phyloP scores from a whole-genome alignment of 2,329 filamentous ascomycete species.

The Salinomyces thailandicus region DNA sequence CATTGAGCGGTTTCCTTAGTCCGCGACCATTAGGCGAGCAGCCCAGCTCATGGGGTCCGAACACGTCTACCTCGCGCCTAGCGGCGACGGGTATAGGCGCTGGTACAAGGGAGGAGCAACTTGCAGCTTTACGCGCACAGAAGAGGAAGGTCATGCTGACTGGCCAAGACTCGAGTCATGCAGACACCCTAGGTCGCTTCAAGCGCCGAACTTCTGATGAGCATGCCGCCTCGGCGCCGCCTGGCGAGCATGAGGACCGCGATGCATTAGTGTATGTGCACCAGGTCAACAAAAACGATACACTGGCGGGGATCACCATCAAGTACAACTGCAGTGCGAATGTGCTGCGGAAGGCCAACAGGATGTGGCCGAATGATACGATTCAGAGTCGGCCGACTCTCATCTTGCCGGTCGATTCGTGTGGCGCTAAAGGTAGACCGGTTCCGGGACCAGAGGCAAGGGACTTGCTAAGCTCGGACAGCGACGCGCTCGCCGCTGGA shows the following conservation, averaged over 20 bases:
- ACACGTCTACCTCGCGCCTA: conserved; percentile 24
- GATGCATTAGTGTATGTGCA: conserved; percentile 87
- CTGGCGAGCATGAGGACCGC: conserved; percentile 50
- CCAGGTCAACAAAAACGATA: conserved; percentile 71
- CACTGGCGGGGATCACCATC: conserved; percentile 80
- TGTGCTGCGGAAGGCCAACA: conserved; percentile 74
- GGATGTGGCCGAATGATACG: conserved; percentile 88
- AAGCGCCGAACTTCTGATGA: conserved; percentile 64
- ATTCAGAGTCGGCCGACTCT: conserved; percentile 76
- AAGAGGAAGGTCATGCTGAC: conserved; percentile 40
- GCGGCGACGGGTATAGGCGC: conserved; percentile 30
- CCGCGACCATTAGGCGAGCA: conserved; percentile 5
- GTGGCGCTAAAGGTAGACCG: conserved; percentile 65
- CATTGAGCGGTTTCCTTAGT: conserved; percentile 12
- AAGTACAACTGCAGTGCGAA: conserved; percentile 81
- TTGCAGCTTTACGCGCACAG: conserved; percentile 38
- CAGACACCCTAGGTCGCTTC: conserved; percentile 38
- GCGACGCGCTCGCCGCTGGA: conserved; percentile 20
- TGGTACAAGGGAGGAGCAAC: conserved; percentile 37
- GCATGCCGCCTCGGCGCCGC: conserved; percentile 36
- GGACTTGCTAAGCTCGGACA: conserved; percentile 23
- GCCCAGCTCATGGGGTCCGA: conserved; percentile 41
- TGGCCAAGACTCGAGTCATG: conserved; percentile 27
- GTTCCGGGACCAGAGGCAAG: conserved; percentile 28
- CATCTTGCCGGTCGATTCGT: conserved; percentile 79